phyloP scores from a whole-genome alignment of 257 asterid species.

The Solanum corneliomulleri region DNA sequence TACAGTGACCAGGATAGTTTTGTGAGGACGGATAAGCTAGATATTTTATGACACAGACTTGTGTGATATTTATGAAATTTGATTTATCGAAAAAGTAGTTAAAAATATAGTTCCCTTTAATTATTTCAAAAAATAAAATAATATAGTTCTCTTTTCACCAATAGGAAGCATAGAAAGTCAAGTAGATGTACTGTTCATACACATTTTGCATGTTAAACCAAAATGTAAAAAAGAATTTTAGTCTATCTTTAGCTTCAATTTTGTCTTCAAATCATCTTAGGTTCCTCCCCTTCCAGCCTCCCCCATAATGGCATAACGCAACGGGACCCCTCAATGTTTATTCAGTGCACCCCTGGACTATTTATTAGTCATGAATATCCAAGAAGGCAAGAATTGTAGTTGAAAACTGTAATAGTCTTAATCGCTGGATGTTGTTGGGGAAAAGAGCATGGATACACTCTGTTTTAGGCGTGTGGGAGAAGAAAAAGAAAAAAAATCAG shows the following conservation, averaged over 20 bases:
- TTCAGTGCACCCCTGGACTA: background rate
- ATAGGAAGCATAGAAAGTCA: background rate
- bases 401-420: background rate
- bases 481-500: background rate
- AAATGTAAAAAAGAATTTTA: background rate
- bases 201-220: background rate
- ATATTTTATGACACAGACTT: background rate
- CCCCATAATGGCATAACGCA: background rate
- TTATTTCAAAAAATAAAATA: background rate
- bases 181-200: background rate
- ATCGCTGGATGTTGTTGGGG: background rate
- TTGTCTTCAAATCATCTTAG: background rate
- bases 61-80: background rate
- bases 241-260: background rate
- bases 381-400: background rate
- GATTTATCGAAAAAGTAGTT: background rate
- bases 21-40: background rate
- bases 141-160: background rate
- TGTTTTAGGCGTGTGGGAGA: background rate
- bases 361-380: background rate
- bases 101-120: background rate
- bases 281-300: background rate
- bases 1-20: background rate
- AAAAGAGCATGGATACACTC: background rate
- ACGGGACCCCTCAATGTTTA: background rate